Evolutionary conservation across 2,329 filamentous ascomycete species (phyloP).

Genomic region (Xylariaceae sp.): DNA sequence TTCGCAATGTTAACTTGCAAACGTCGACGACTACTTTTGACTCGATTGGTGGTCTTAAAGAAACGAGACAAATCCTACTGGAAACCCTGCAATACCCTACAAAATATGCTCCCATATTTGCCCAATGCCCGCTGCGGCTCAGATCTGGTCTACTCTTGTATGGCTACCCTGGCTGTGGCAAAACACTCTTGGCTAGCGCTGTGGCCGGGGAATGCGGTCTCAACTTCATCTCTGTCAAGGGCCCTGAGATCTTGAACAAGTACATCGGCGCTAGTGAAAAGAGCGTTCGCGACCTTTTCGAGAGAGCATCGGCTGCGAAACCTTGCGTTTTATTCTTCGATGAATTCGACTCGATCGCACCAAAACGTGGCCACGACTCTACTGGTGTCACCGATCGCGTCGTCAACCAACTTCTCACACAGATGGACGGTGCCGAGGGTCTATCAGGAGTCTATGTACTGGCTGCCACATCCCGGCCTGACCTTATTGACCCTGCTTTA

Average conservation of each 20-base stretch:
- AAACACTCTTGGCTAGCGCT: conserved; percentile 90
- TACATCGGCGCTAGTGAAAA: conserved; percentile 98
- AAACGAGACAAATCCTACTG: conserved; percentile 85
- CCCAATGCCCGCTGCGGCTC: conserved; percentile 89
- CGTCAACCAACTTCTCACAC: conserved; percentile 95
- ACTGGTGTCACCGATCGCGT: conserved; percentile 98
- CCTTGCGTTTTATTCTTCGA: conserved; percentile 98
- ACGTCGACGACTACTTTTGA: conserved; percentile 90
- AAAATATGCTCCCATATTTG: conserved; percentile 96
- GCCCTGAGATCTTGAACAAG: conserved; percentile 97
- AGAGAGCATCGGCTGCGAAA: conserved; percentile 82
- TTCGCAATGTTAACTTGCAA: conserved; percentile 91
- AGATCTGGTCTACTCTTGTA: conserved; percentile 91
- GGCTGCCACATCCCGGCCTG: conserved; percentile 88
- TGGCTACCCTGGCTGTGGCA: conserved; percentile 93
- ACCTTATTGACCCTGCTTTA: conserved; percentile 91
- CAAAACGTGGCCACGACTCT: conserved; percentile 93
- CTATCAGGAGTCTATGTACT: conserved; percentile 93
- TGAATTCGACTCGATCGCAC: conserved; percentile 96
- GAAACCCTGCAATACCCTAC: conserved; percentile 97
- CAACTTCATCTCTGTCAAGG: conserved; percentile 98
- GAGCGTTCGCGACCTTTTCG: conserved; percentile 90
- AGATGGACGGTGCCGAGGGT: conserved; percentile 98
- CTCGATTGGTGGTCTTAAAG: conserved; percentile 82
- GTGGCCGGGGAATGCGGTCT: conserved; percentile 97